A percentile compares a stretch with the other conserved stretches of the same genome.
Evolutionary conservation across 2,329 filamentous ascomycete genomes (phyloP).

Genomic region (Calonectria crousiana): DNA sequence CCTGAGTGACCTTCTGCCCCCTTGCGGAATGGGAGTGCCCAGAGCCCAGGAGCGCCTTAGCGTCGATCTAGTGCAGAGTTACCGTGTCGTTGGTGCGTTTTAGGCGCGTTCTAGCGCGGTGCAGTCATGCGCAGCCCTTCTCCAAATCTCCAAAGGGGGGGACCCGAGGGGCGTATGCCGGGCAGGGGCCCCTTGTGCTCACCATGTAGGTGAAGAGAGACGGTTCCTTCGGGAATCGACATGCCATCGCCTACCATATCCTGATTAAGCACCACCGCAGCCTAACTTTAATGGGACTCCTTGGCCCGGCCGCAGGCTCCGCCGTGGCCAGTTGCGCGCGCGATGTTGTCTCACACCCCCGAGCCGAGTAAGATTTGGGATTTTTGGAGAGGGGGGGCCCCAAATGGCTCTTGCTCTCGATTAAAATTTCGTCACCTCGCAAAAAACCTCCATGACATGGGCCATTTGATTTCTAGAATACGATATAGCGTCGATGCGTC

Average conservation of each 20-base stretch:
- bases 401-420: neutral
- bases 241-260: neutral
- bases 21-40: neutral
- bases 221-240: conserved; percentile 14
- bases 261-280: neutral
- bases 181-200: neutral
- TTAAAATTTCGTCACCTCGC: neutral
- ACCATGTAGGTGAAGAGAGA: neutral
- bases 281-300: conserved; percentile 19
- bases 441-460: neutral
- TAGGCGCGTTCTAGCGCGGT: conserved; percentile 22
- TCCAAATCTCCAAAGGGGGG: neutral
- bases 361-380: neutral
- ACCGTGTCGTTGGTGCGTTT: conserved; percentile 12
- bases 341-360: neutral
- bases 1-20: neutral
- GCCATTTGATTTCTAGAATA: neutral
- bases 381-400: neutral
- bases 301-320: conserved; percentile 5
- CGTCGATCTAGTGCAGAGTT: conserved; percentile 12
- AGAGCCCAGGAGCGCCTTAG: neutral
- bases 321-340: neutral
- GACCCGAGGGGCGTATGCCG: neutral
- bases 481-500: neutral
- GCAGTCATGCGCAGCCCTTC: neutral